Evolutionary conservation across 1,139 yeast species (phyloP), one percentile per base, ranked within the genome.

Genomic region (Nakaseomyces bracarensis): DNA sequence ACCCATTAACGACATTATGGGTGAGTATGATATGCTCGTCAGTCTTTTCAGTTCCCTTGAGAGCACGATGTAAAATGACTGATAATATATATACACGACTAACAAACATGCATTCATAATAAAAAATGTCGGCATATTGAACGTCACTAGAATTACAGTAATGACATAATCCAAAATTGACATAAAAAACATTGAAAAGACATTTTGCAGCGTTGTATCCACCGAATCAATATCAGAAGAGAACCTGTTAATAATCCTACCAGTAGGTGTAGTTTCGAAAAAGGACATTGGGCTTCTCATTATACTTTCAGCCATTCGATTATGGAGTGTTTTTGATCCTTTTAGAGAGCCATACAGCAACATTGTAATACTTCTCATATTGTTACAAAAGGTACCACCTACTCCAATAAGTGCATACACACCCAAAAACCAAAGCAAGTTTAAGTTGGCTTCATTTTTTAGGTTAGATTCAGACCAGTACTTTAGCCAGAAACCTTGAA

Each of bases 261-360:
- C 91, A 47, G 79, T 69, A 26, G 91, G 91, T 1, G 89, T 82
- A 1, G 87, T 81, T 61, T 82, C 91, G 55, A 82, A 82, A 58
- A 80, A 82, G 2, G 79, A 69, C 85, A 82, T 79, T 45, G 89
- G 89, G 0, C 87, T 77, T 49, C 78, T 66, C 47, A 81, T 60
- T 13, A 82, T 83, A 34, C 81, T 64, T 7, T 52, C 51, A 0
- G 84, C 82, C 86, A 82, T 79, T 23, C 60, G 65, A 48, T 74
- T 73, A 58, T 82, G 91, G 36, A 82, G 61, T 36, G 64, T 69
- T 45, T 67, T 74, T 1, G 87, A 77, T 0, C 83, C 89, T 46
- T 72, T 70, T 39, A 81, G 72, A 3, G 86, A 70, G 57, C 86
- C 79, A 55, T 67, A 75, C 25, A 76, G 62, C 75, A 82, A 74